Conservation (phyloP, 257 asterid genomes). For the Nicotiana paniculata region DNA sequence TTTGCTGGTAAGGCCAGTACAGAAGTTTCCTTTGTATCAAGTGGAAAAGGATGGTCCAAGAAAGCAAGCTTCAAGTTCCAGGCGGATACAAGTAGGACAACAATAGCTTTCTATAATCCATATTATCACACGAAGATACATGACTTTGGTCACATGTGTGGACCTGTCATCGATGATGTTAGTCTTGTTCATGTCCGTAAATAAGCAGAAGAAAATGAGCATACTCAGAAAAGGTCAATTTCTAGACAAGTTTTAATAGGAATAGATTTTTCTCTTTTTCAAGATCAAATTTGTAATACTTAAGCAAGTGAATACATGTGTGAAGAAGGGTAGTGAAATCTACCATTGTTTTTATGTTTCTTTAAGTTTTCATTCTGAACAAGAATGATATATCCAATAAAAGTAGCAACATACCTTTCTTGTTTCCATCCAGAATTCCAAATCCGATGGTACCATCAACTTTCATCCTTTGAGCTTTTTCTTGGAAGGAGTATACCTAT, state of each 20-base stretch:
- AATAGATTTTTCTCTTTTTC: background rate
- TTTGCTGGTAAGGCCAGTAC: slow-evolving; percentile 39
- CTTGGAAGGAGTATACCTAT: too few species aligned
- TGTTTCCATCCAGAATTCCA: background rate
- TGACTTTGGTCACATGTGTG: slow-evolving; percentile 57
- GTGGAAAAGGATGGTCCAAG: slow-evolving; percentile 52
- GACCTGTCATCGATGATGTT: slow-evolving; percentile 72
- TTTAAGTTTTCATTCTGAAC: background rate
- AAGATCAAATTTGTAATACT: too few species aligned
- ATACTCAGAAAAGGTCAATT: background rate
- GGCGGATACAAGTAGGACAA: slow-evolving; percentile 39
- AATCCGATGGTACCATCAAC: background rate
- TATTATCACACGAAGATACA: slow-evolving; percentile 47
- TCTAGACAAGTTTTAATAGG: background rate
- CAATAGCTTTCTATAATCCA: slow-evolving; percentile 52
- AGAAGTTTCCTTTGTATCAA: slow-evolving; percentile 32
- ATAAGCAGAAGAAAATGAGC: background rate
- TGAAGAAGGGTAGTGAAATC: background rate
- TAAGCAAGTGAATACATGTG: background rate
- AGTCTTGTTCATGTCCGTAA: slow-evolving; percentile 36
- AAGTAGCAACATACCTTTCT: background rate
- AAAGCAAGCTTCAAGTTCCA: slow-evolving; percentile 39
- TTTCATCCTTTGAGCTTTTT: too few species aligned
- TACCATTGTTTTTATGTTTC: background rate
- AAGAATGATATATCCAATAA: background rate